These are phyloP conservation scores for Balakata baccata DNA, from an alignment of 345 rosid genomes.

Conservation along the genomic window DNA sequence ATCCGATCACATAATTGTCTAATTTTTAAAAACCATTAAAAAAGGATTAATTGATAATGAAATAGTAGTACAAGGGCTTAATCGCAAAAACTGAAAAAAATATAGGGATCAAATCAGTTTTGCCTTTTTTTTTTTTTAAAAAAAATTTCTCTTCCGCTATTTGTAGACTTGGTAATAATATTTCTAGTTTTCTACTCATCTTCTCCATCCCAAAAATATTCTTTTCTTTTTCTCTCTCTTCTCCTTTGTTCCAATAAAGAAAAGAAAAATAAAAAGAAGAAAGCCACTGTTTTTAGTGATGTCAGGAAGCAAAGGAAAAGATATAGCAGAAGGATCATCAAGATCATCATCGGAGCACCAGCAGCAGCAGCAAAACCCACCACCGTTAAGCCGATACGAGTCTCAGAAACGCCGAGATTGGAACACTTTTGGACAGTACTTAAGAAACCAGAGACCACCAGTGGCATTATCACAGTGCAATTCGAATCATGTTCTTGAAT, in stretches of 20 bases:
- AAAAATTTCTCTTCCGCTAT: no score
- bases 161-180: no score
- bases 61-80: no score
- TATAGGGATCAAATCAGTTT: no score
- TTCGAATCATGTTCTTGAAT: slow-evolving; percentile 68
- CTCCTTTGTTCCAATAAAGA: background rate
- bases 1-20: no score
- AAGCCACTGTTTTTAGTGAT: background rate
- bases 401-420: slow-evolving; percentile 86
- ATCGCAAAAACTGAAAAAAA: no score
- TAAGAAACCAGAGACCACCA: slow-evolving; percentile 82
- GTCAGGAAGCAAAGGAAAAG: slow-evolving; percentile 57
- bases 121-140: no score
- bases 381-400: slow-evolving; percentile 71
- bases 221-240: background rate
- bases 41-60: no score
- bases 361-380: slow-evolving; percentile 24
- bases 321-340: slow-evolving; percentile 55
- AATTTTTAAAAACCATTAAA: no score
- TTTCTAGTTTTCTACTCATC: background rate
- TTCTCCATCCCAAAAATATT: background rate
- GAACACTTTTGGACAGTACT: slow-evolving; percentile 85
- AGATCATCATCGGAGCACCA: background rate
- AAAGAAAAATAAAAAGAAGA: background rate
- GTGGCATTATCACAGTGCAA: slow-evolving; percentile 62